Evolutionary conservation across 2,329 filamentous ascomycete species (phyloP), one percentile per base, ranked within the genome.

Genomic region (Hypomyces perniciosus): DNA sequence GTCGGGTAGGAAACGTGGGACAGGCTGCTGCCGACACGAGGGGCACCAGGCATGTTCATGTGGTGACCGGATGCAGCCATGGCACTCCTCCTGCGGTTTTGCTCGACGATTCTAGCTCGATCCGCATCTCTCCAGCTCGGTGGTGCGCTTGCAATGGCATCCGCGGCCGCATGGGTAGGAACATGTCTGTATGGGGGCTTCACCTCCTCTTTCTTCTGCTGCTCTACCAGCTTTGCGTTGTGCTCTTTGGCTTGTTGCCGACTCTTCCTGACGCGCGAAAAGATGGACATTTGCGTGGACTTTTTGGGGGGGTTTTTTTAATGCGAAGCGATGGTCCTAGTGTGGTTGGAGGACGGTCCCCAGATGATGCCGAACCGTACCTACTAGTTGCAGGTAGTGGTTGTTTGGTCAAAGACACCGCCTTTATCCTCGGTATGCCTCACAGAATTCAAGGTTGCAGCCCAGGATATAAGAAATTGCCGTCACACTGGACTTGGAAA

Each of bases 121-220:
- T 80, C 77, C 9, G 71, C 68, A 6, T 63, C 59, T 45, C 72
- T 74, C 72, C 74, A 80, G 56, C 70, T 73, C 1, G 74, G 69
- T 8, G 79, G 80, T 3, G 77, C 77, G 30, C 74, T 76, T 26
- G 73, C 69, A 40, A 83, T 65, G 40, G 81, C 79, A 64, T 85
- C 81, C 9, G 72, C 62, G 42, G 78, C 79, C 29, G 81, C 81
- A 61, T 85, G 82, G 10, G 72, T 83, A n/a, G 81, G 80, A 20
- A 81, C 65, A 61, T 85, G 81, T 47, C 69, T 76, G 65, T 85
- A 84, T 9, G 76, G 71, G n/a, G 67, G 55, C 48, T 56, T 49
- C 10, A 52, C 51, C 35, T 65, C 61, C 54, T 74, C 72, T 39
- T 66, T 61, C 46, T 76, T 73, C 37, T 72, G 66, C 57, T 76